Evolutionary conservation across 2,329 filamentous ascomycete genomes (phyloP), one percentile per base, ranked within the genome.

Genomic region (Penicillium psychrosexuale): DNA sequence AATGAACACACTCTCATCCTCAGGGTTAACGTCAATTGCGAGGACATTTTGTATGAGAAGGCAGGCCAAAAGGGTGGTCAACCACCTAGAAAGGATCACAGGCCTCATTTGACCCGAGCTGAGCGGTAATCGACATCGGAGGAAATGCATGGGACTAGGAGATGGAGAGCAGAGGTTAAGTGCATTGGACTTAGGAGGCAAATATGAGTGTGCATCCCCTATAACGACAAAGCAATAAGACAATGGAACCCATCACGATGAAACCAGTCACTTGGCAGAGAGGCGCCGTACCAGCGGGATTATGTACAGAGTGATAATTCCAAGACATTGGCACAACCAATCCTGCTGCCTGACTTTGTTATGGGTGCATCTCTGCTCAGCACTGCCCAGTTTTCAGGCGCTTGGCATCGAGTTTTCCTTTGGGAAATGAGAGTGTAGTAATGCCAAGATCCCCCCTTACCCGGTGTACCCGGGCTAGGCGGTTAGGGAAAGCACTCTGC

Each of bases 401-500:
- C 50, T 52, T 52, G 50, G 50, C 50, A 13, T 33, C 28, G 17
- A 37, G 8, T 19, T 28, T 24, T 46, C 17, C 27, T 52, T 39
- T 47, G 48, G 30, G 22, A 28, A 44, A 51, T 28, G 39, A 51
- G n/a, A 13, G 19, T 40, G 42, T 13, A 24, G 42, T 47, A 47
- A 52, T 52, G 50, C 50, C 50, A 52, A 52, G 49, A 36, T 19
- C 12, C 49, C 50, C 50, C 49, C 30, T 28, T 47, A 39, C 49
- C 50, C 42, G 49, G 49, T 8, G 31, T 39, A 39, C 27, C 42
- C 42, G 49, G 49, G 33, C 40, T 38, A 27, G 33, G 50, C 50
- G 42, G 27, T 39, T 52, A 34, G 50, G 34, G 19, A 33, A 34
- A 3, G 12, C 40, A 46, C 3, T 40, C 8, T 30, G 22, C 5